These are phyloP conservation scores for Cyclotella kingstonii DNA, from an alignment of 108 stramenopile genomes.

Conservation along the genomic window DNA sequence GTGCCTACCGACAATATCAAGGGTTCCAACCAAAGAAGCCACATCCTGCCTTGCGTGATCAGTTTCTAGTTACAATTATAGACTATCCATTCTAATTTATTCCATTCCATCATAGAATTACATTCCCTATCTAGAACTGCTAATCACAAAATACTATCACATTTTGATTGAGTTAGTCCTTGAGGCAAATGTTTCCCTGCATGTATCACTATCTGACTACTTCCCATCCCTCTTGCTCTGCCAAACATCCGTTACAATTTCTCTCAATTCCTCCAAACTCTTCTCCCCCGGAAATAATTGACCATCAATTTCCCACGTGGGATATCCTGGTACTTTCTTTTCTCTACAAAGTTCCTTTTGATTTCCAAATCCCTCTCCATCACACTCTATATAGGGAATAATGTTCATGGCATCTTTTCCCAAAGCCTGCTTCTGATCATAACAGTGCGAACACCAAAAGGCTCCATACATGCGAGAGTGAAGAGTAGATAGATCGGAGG, in stretches of 20 bases:
- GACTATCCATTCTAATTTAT: too few species aligned
- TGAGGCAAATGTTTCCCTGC: too few species aligned
- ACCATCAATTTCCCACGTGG: constrained; percentile 95
- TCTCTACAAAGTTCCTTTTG: constrained; percentile 71
- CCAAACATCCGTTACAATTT: constrained; percentile 58
- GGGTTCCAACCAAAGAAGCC: too few species aligned
- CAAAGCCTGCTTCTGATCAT: constrained; percentile 86
- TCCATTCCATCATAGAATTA: too few species aligned
- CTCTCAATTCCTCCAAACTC: constrained; percentile 88
- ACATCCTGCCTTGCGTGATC: too few species aligned
- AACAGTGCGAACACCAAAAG: constrained; percentile 95
- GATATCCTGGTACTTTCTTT: constrained; percentile 88
- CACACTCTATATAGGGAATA: constrained; percentile 89
- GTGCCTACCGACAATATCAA: too few species aligned
- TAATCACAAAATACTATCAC: too few species aligned
- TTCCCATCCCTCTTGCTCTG: constrained; percentile 5
- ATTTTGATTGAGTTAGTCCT: too few species aligned
- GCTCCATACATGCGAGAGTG: constrained; percentile 92
- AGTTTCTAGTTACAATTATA: too few species aligned
- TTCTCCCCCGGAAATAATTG: constrained; percentile 91
- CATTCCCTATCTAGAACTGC: too few species aligned
- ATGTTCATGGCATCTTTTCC: constrained; percentile 76
- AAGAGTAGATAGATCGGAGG: constrained; percentile 53
- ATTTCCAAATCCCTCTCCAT: constrained; percentile 68
- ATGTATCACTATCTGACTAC: neutral